Conservation (phyloP, 129 eudicot species). For the Centaurea solstitialis region DNA sequence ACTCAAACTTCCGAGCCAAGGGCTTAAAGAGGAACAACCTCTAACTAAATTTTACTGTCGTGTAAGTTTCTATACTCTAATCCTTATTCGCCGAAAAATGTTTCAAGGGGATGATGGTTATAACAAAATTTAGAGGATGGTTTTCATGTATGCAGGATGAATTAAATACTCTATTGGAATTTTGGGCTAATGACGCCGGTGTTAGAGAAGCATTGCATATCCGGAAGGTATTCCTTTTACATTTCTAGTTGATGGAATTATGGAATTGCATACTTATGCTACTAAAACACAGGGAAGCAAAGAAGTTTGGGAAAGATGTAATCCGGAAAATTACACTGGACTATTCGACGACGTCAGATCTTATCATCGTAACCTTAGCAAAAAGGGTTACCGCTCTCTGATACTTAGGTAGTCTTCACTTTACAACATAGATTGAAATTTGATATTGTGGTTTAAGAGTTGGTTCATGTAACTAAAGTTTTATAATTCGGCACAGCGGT, state of each 20-base stretch:
- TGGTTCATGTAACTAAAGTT: not conserved
- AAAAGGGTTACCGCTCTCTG: too few species aligned
- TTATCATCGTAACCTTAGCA: too few species aligned
- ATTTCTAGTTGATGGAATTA: not conserved
- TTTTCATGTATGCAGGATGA: constrained; percentile 21
- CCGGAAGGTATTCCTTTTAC: constrained; percentile 32
- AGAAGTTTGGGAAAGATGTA: too few species aligned
- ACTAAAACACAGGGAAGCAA: constrained; percentile 23
- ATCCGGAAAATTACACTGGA: too few species aligned
- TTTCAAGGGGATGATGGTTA: too few species aligned
- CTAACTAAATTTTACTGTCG: constrained; percentile 23
- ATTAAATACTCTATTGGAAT: constrained; percentile 9
- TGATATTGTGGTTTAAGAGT: not conserved
- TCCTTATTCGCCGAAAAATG: too few species aligned
- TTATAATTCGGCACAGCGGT: constrained; percentile 35
- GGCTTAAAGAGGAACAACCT: not conserved
- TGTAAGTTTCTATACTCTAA: constrained; percentile 19
- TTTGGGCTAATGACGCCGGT: constrained; percentile 28
- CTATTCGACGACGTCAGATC: too few species aligned
- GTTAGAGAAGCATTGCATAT: constrained; percentile 43
- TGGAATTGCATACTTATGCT: not conserved
- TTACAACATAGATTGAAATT: not conserved
- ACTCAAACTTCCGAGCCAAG: not conserved
- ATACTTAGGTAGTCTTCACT: constrained; percentile 35
- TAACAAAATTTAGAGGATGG: not conserved